Percentiles rank a stretch among this genome's conserved stretches.
Evolutionary conservation across 768 basidiomycete genomes (phyloP).

Genomic region (Naganishia friedmannii): DNA sequence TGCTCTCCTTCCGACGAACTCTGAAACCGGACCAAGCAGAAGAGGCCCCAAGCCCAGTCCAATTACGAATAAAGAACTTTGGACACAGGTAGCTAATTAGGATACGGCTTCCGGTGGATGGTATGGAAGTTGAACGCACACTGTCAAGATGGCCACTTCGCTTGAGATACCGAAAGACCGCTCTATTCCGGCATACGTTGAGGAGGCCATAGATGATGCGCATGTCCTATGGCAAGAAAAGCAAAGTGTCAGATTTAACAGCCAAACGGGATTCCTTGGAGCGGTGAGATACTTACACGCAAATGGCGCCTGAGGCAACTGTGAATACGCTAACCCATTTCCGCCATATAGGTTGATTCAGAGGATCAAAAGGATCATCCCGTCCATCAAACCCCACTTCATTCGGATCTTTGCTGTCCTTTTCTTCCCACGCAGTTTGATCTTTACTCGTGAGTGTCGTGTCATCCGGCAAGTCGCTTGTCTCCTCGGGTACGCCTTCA

Average conservation of each 20-base stretch:
- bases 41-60: constrained; percentile 47
- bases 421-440: neutral
- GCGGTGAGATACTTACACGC: constrained; percentile 30
- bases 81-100: too few relatives aligned
- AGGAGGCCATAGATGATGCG: constrained; percentile 56
- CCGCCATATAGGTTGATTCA: constrained; percentile 37
- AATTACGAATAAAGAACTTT: constrained; percentile 53
- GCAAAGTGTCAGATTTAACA: neutral
- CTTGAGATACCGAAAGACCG: constrained; percentile 59
- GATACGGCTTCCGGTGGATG: too few relatives aligned
- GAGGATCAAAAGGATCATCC: constrained; percentile 40
- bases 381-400: constrained; percentile 35
- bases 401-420: constrained; percentile 23
- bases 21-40: constrained; percentile 54
- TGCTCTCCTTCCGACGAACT: constrained; percentile 65
- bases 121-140: constrained; percentile 39
- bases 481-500: neutral
- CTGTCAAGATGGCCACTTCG: constrained; percentile 58
- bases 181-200: constrained; percentile 64
- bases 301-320: constrained; percentile 32
- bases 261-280: neutral
- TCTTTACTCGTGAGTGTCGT: neutral
- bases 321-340: constrained; percentile 43
- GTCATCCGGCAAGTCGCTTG: neutral
- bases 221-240: constrained; percentile 46